Conservation (phyloP, 1,284 basidiomycete species). For the Cystobasidiaceae sp. region DNA sequence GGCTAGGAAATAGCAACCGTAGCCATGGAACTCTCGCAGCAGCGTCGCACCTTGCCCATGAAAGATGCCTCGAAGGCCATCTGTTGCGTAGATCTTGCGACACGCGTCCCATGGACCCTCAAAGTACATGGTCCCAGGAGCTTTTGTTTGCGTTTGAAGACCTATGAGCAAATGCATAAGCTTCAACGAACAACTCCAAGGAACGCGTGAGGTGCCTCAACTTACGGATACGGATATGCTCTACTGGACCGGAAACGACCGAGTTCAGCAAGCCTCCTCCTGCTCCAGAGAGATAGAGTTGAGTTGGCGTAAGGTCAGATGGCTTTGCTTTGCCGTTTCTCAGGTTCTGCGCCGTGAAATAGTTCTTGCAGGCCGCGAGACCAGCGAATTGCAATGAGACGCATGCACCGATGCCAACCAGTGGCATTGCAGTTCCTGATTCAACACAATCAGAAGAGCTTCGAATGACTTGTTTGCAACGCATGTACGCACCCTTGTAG, state of each 20-base stretch:
- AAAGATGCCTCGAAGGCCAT: constrained; percentile 80
- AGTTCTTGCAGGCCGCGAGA: constrained; percentile 82
- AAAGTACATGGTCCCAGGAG: constrained; percentile 56
- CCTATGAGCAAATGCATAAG: constrained; percentile 51
- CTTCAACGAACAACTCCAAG: constrained; percentile 30
- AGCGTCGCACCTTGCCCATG: constrained; percentile 90
- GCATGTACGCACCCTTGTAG: constrained; percentile 65
- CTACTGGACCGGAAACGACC: constrained; percentile 88
- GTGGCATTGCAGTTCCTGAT: constrained; percentile 82
- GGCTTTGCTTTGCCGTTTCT: constrained; percentile 61
- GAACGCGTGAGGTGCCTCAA: background rate
- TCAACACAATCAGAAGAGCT: no score
- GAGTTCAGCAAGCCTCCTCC: constrained; percentile 85
- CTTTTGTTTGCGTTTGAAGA: constrained; percentile 73
- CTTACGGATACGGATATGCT: constrained; percentile 87
- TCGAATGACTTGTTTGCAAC: no score
- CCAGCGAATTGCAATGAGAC: constrained; percentile 96
- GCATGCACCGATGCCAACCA: constrained; percentile 89
- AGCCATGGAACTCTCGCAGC: constrained; percentile 48
- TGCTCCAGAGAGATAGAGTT: constrained; percentile 73
- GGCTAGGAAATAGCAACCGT: constrained; percentile 72
- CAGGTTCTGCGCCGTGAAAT: constrained; percentile 56
- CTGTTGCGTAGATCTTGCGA: constrained; percentile 65
- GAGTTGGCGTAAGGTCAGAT: constrained; percentile 56
- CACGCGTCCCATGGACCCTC: constrained; percentile 80